These are phyloP conservation scores for Calocybe gangraenosa DNA, from an alignment of 768 basidiomycete species.

Conservation along the genomic window DNA sequence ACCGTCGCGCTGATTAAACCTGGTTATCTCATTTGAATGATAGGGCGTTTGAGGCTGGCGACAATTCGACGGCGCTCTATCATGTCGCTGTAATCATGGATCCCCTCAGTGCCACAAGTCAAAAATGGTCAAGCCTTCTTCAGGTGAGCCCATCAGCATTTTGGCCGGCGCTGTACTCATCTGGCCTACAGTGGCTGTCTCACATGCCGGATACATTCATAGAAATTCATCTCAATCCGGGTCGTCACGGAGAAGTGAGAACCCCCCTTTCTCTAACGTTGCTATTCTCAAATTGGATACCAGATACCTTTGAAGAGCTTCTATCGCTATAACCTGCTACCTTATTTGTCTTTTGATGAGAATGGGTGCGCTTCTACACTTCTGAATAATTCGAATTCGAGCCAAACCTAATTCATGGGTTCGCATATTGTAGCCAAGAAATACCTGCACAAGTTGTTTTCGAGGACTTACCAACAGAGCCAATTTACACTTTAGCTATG, in stretches of 20 bases:
- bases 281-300: not conserved
- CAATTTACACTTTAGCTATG: constrained; percentile 92
- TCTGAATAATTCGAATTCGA: not conserved
- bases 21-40: not conserved
- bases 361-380: constrained; percentile 56
- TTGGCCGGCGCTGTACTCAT: not conserved
- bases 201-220: constrained; percentile 62
- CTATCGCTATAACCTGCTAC: constrained; percentile 73
- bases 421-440: constrained; percentile 45
- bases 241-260: constrained; percentile 60
- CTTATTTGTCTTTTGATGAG: constrained; percentile 57
- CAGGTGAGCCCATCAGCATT: constrained; percentile 40
- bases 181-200: constrained; percentile 50
- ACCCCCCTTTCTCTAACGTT: not conserved
- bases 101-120: constrained; percentile 79
- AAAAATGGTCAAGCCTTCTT: constrained; percentile 81
- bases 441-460: constrained; percentile 58
- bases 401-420: not conserved
- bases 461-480: constrained; percentile 70
- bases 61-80: constrained; percentile 61
- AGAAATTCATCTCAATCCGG: constrained; percentile 79
- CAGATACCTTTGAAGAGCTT: constrained; percentile 91
- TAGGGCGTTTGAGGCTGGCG: constrained; percentile 69
- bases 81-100: constrained; percentile 75
- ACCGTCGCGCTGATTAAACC: too few species aligned